phyloP scores from a whole-genome alignment of 768 basidiomycete genomes.

The Hebeloma cylindrosporum region DNA sequence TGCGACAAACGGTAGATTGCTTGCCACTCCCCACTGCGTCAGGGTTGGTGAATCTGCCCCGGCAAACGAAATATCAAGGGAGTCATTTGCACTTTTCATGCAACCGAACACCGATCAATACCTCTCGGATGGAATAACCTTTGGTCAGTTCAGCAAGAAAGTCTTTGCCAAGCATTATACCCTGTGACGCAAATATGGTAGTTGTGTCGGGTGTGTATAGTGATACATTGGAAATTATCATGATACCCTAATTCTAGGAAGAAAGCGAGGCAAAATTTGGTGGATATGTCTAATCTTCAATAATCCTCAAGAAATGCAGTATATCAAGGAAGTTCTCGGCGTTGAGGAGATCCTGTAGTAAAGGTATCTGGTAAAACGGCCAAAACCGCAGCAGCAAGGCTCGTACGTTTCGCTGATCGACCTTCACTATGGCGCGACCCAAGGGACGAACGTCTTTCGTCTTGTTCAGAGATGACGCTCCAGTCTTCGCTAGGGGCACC shows the following conservation, averaged over 20 bases:
- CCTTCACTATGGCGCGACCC: conserved; percentile 45
- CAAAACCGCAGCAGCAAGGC: conserved; percentile 59
- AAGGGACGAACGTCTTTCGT: conserved; percentile 57
- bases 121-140: conserved; percentile 70
- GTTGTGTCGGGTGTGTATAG: background rate
- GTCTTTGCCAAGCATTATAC: conserved; percentile 65
- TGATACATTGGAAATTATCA: conserved; percentile 13
- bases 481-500: conserved; percentile 75
- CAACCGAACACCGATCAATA: conserved; percentile 82
- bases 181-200: conserved; percentile 24
- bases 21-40: conserved; percentile 95
- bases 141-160: conserved; percentile 86
- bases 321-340: conserved; percentile 13
- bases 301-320: conserved; percentile 3
- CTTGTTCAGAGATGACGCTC: conserved; percentile 83
- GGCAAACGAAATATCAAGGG: conserved; percentile 60
- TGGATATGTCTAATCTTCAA: conserved; percentile 6
- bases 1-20: conserved; percentile 75
- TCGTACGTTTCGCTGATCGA: conserved; percentile 54
- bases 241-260: too few species aligned
- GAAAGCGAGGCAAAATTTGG: too few species aligned
- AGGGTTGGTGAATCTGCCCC: conserved; percentile 57
- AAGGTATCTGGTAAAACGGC: conserved; percentile 60
- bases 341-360: conserved; percentile 40
- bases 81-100: conserved; percentile 90